These are phyloP conservation scores for Penicillium sp. DNA, from an alignment of 2,329 filamentous ascomycete species.

Conservation along the genomic window DNA sequence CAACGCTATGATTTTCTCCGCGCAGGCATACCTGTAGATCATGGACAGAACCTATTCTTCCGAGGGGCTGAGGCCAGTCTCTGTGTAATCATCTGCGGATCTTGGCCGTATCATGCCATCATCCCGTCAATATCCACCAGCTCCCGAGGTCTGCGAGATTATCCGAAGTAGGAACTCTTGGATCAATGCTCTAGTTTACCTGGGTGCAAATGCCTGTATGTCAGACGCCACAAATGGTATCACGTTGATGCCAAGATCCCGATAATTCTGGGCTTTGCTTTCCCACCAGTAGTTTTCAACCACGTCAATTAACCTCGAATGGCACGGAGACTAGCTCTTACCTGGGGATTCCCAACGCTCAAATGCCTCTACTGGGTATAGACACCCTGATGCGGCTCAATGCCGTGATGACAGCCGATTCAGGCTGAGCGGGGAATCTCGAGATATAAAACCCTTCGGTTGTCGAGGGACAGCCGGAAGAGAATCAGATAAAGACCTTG, in stretches of 20 bases:
- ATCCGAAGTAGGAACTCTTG: too few relatives aligned
- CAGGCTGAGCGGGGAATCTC: background rate
- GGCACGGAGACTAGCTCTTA: background rate
- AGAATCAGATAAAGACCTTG: background rate
- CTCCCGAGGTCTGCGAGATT: too few relatives aligned
- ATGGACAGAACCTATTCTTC: background rate
- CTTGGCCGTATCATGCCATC: background rate
- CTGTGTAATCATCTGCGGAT: background rate
- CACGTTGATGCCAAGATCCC: background rate
- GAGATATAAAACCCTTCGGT: background rate
- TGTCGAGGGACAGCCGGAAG: background rate
- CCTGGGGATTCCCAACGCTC: background rate
- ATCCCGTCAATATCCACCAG: too few relatives aligned
- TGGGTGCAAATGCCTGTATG: background rate
- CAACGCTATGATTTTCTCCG: background rate
- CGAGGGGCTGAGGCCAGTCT: background rate
- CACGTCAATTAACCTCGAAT: background rate
- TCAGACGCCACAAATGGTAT: background rate
- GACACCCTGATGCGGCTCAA: background rate
- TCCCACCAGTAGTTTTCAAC: background rate
- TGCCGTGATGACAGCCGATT: background rate
- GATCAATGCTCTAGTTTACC: background rate
- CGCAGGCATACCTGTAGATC: background rate
- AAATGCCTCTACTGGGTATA: background rate
- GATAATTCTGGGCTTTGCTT: background rate